phyloP scores from a whole-genome alignment of 2,329 filamentous ascomycete species.

The Penicillium sclerotiorum region DNA sequence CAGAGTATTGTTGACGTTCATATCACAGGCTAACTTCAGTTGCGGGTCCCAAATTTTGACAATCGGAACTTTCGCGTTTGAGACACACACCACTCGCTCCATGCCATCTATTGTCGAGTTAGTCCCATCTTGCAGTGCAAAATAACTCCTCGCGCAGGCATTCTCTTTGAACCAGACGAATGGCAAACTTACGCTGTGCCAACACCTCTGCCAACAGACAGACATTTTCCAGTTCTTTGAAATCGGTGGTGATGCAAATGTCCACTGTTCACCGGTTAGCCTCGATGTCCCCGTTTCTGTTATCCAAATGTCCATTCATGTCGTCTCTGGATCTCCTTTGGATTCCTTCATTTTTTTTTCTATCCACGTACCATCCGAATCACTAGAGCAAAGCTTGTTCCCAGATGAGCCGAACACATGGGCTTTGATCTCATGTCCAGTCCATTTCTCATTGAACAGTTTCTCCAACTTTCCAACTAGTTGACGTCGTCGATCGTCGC shows the following conservation, averaged over 20 bases:
- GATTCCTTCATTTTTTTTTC: too few species aligned
- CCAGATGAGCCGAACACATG: constrained; percentile 98
- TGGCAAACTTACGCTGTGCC: constrained; percentile 69
- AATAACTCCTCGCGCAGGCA: not conserved
- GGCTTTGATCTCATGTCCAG: constrained; percentile 83
- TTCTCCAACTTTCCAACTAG: constrained; percentile 86
- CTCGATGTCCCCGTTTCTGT: not conserved
- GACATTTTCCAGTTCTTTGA: constrained; percentile 84
- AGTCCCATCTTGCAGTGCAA: constrained; percentile 7
- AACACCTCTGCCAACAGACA: constrained; percentile 88
- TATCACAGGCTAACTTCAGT: constrained; percentile 84
- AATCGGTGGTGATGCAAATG: constrained; percentile 92
- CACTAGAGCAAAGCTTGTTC: constrained; percentile 89
- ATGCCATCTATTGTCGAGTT: constrained; percentile 71
- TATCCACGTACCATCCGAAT: constrained; percentile 88
- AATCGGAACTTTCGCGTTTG: constrained; percentile 93
- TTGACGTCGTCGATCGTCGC: constrained; percentile 72
- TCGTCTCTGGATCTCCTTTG: too few species aligned
- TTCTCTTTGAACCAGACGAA: not conserved
- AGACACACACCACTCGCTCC: constrained; percentile 93
- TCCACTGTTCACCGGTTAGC: constrained; percentile 66
- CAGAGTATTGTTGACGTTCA: constrained; percentile 98
- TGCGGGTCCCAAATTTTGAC: constrained; percentile 99
- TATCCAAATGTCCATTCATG: not conserved
- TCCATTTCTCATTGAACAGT: constrained; percentile 89